Conservation (phyloP, 805 yeast species). For the Lipomyces yamadae region DNA sequence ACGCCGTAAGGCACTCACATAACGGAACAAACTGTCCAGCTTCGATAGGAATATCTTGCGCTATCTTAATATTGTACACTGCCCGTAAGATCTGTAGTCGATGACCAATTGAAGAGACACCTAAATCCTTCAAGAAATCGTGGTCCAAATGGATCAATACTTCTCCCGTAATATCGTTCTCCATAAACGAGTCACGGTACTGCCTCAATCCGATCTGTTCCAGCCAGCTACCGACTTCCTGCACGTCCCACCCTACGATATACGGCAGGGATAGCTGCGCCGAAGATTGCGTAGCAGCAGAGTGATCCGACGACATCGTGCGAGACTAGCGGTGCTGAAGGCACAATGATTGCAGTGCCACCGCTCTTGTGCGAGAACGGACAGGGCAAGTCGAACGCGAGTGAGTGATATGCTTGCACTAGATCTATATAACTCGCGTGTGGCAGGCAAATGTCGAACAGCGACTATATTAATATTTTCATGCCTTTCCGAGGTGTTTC, state of each 20-base stretch:
- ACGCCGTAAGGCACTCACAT: conserved; percentile 5
- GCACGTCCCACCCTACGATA: conserved; percentile 29
- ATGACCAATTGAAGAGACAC: conserved; percentile 57
- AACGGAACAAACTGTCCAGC: conserved; percentile 38
- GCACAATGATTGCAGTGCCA: background rate
- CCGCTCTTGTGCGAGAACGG: background rate
- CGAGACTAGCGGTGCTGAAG: background rate
- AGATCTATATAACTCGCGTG: background rate
- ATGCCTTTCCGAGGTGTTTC: background rate
- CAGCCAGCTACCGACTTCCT: conserved; percentile 33
- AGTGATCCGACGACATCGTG: conserved; percentile 7
- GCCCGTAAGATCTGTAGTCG: conserved; percentile 65
- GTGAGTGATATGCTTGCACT: background rate
- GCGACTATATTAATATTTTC: background rate
- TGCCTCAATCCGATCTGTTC: conserved; percentile 29
- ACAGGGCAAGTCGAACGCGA: background rate
- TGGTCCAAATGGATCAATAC: conserved; percentile 70
- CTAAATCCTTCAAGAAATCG: conserved; percentile 75
- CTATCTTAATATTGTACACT: conserved; percentile 57
- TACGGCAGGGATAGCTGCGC: conserved; percentile 5
- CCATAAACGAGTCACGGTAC: conserved; percentile 40
- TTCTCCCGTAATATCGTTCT: conserved; percentile 73
- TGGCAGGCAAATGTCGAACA: background rate
- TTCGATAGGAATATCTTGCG: conserved; percentile 40
- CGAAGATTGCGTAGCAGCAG: conserved; percentile 11